A percentile compares a stretch with the other conserved stretches of the same genome.
These are phyloP conservation scores for Diaporthe citrichinensis DNA, from an alignment of 2,329 filamentous ascomycete genomes.

Conservation along the genomic window DNA sequence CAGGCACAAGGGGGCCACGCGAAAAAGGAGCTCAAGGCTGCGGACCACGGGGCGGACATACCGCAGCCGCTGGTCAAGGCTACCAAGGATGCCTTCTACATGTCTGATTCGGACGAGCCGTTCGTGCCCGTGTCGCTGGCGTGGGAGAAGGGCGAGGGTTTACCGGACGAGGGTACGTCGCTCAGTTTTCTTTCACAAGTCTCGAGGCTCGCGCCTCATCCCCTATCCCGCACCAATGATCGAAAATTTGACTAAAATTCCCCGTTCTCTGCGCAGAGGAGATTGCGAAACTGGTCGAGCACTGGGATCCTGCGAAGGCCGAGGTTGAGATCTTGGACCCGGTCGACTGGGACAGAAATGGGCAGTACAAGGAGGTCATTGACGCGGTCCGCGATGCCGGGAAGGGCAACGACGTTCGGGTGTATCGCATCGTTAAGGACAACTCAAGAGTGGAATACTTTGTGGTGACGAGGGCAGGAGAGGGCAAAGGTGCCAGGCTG, in stretches of 20 bases:
- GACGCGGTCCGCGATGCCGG: constrained; percentile 77
- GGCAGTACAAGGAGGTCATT: constrained; percentile 78
- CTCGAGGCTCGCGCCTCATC: neutral
- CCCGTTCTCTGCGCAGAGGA: constrained; percentile 64
- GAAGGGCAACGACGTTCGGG: constrained; percentile 76
- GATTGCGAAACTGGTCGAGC: constrained; percentile 77
- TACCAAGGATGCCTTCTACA: constrained; percentile 74
- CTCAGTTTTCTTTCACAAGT: constrained; percentile 41
- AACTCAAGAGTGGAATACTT: constrained; percentile 82
- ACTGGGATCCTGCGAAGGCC: constrained; percentile 66
- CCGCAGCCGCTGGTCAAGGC: constrained; percentile 70
- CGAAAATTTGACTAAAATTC: constrained; percentile 15
- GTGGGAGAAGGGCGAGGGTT: constrained; percentile 66
- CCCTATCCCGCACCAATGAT: neutral
- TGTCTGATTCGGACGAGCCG: constrained; percentile 87
- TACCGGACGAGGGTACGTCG: constrained; percentile 75
- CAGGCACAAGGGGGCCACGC: constrained; percentile 44
- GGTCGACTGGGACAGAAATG: constrained; percentile 79
- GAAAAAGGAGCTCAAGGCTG: constrained; percentile 62
- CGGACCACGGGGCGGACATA: constrained; percentile 68
- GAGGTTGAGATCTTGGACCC: constrained; percentile 76
- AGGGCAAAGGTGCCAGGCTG: constrained; percentile 70
- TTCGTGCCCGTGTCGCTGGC: constrained; percentile 83
- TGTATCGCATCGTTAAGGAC: constrained; percentile 79
- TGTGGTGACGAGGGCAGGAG: constrained; percentile 75